These are phyloP conservation scores for Chytriomyces sp. DNA, from an alignment of 192 early-diverging fungal genomes.

Conservation along the genomic window DNA sequence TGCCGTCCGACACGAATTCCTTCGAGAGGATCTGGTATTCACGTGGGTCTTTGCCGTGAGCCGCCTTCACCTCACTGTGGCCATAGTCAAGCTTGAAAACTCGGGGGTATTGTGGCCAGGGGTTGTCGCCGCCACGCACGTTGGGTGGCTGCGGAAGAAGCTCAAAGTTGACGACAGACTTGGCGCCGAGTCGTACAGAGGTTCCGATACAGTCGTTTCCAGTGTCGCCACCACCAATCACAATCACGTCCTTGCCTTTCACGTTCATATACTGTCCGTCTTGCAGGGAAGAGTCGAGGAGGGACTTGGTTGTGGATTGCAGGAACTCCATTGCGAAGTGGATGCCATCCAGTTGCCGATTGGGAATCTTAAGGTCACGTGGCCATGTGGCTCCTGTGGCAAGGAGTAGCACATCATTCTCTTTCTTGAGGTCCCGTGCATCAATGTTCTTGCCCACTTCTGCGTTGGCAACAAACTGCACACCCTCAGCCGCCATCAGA, in stretches of 20 bases:
- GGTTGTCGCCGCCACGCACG: slow-evolving; percentile 83
- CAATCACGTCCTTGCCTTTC: slow-evolving; percentile 90
- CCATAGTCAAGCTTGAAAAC: slow-evolving; percentile 97
- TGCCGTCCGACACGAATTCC: slow-evolving; percentile 85
- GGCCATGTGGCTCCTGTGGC: slow-evolving; percentile 98
- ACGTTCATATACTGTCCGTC: slow-evolving; percentile 80
- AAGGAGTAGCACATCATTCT: slow-evolving; percentile 82
- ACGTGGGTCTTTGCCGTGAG: slow-evolving; percentile 93
- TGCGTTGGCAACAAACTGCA: slow-evolving; percentile 84
- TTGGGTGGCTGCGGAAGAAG: slow-evolving; percentile 91
- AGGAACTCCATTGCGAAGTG: slow-evolving; percentile 99
- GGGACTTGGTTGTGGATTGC: slow-evolving; percentile 82
- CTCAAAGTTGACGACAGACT: slow-evolving; percentile 94
- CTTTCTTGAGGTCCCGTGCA: slow-evolving; percentile 62
- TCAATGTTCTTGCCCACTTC: slow-evolving; percentile 86
- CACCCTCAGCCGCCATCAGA: slow-evolving; percentile 91
- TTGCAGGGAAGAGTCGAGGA: slow-evolving; percentile 78
- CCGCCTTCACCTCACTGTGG: slow-evolving; percentile 85
- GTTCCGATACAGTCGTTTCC: slow-evolving; percentile 97
- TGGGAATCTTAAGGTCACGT: slow-evolving; percentile 88
- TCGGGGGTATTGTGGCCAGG: slow-evolving; percentile 97
- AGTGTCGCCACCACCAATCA: slow-evolving; percentile 99
- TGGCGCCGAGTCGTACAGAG: slow-evolving; percentile 85
- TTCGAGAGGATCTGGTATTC: slow-evolving; percentile 94
- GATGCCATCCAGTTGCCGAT: slow-evolving; percentile 83